These are phyloP conservation scores for Nicotiana rustica DNA, from an alignment of 305 asterid genomes.

Conservation along the genomic window DNA sequence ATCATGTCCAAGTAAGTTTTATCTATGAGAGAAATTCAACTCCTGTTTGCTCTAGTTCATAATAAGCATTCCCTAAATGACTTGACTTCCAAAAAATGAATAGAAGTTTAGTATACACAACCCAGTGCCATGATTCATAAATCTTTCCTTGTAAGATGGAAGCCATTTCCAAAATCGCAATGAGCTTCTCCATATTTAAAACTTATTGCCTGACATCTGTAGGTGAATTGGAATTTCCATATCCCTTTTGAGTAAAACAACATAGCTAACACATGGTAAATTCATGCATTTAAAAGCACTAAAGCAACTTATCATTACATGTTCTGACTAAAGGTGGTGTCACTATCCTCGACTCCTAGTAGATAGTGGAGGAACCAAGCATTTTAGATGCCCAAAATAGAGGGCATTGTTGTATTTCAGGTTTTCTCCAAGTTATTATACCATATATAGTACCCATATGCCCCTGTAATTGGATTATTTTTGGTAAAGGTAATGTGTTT, in stretches of 20 bases:
- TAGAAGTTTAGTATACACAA: background rate
- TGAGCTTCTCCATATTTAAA: background rate
- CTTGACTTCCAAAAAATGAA: background rate
- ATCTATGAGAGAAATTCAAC: background rate
- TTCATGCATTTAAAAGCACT: too few species aligned
- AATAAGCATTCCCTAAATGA: background rate
- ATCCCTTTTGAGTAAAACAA: constrained; percentile 17
- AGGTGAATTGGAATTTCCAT: constrained; percentile 33
- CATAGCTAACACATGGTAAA: too few species aligned
- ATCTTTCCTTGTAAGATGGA: background rate
- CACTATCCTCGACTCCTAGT: too few species aligned
- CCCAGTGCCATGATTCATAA: background rate
- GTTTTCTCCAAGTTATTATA: too few species aligned
- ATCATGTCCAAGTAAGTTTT: background rate
- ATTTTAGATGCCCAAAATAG: too few species aligned
- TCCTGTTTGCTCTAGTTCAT: background rate
- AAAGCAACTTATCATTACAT: too few species aligned
- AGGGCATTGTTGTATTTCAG: too few species aligned
- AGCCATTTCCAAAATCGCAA: background rate
- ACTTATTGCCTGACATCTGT: constrained; percentile 31
- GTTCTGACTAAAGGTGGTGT: too few species aligned
- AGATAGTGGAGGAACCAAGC: too few species aligned
- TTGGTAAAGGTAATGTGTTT: too few species aligned
- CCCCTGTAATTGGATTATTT: too few species aligned
- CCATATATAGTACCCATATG: too few species aligned